phyloP scores from a whole-genome alignment of 2,329 filamentous ascomycete genomes.

The Dothistroma septosporum region DNA sequence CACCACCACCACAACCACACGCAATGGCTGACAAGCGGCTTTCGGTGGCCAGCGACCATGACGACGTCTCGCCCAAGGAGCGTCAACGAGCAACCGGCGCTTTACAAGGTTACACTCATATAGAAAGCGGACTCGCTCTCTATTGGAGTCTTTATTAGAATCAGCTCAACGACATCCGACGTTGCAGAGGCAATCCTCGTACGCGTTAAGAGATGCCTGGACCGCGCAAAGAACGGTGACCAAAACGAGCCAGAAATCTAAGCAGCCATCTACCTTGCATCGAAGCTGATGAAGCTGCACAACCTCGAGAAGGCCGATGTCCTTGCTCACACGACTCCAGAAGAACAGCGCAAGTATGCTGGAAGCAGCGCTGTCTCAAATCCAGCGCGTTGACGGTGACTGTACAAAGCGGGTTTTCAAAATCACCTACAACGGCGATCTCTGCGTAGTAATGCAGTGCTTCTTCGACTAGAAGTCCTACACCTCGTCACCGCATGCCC shows the following conservation, averaged over 20 bases:
- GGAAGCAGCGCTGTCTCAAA: constrained; percentile 12
- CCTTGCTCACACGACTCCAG: constrained; percentile 9
- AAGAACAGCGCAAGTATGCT: constrained; percentile 6
- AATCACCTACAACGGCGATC: not conserved
- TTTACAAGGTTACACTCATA: constrained; percentile 2
- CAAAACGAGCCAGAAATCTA: constrained; percentile 10
- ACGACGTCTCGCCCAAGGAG: not conserved
- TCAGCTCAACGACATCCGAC: not conserved
- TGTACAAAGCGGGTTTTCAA: constrained; percentile 3
- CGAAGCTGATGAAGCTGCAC: constrained; percentile 12
- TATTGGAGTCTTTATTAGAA: constrained; percentile 4
- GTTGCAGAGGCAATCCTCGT: constrained; percentile 9
- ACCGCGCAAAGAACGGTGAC: constrained; percentile 1
- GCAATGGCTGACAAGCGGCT: too few relatives aligned
- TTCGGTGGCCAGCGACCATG: not conserved
- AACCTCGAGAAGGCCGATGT: constrained; percentile 20
- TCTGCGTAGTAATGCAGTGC: constrained; percentile 4
- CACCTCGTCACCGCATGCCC: not conserved
- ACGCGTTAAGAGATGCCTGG: constrained; percentile 19
- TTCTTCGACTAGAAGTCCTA: constrained; percentile 13
- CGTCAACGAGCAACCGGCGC: not conserved
- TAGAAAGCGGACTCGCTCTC: constrained; percentile 8
- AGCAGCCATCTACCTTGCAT: constrained; percentile 11
- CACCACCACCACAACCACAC: too few relatives aligned
- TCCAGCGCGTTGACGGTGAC: constrained; percentile 14